Evolutionary conservation across 106 monocot genomes (phyloP).

Genomic region (Gastrodia elata): DNA sequence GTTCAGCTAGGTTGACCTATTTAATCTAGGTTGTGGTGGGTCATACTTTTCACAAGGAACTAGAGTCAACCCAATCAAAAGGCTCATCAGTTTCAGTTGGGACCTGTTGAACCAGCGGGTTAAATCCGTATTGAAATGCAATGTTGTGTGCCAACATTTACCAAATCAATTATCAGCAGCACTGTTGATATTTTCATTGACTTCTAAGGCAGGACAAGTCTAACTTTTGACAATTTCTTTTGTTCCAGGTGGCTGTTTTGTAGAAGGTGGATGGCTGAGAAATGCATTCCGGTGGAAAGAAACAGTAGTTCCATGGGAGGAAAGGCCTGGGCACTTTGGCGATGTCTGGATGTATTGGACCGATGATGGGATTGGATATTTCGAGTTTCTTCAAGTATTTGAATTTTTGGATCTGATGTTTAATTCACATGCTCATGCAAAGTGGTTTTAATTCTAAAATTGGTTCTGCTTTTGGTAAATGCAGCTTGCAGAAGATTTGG

Average conservation of each 20-base stretch:
- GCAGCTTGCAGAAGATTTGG: conserved; percentile 89
- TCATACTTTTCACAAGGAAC: no score
- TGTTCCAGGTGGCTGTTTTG: conserved; percentile 72
- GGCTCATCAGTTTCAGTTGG: no score
- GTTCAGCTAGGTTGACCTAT: no score
- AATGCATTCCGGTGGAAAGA: conserved; percentile 94
- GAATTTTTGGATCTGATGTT: not conserved
- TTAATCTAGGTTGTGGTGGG: no score
- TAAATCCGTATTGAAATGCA: no score
- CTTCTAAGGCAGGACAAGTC: not conserved
- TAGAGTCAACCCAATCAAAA: no score
- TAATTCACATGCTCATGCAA: not conserved
- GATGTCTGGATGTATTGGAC: conserved; percentile 99
- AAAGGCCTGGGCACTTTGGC: conserved; percentile 88
- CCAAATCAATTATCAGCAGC: no score
- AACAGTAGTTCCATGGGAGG: conserved; percentile 90
- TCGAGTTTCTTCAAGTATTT: conserved; percentile 82
- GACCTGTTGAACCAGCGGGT: no score
- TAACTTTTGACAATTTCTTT: not conserved
- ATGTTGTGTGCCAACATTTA: no score
- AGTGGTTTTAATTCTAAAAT: not conserved
- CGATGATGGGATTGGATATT: conserved; percentile 95
- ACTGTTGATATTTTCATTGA: not conserved
- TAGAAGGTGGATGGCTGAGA: conserved; percentile 79
- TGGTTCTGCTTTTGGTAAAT: not conserved